Conservation (phyloP, 257 asterid species). For the Thymus mandschuricus region DNA sequence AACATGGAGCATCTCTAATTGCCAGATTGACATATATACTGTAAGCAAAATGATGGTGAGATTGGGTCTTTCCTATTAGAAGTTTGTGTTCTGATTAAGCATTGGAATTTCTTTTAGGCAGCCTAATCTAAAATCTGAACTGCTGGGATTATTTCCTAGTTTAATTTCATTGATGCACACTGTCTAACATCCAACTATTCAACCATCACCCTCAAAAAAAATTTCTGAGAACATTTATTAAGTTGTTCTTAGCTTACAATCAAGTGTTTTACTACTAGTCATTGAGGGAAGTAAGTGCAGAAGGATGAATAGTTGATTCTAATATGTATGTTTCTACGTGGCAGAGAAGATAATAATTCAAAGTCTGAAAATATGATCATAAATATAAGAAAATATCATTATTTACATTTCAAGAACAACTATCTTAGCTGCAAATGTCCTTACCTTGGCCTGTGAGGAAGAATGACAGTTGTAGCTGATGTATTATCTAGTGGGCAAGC, state of each 20-base stretch:
- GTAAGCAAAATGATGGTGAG: slow-evolving; percentile 10
- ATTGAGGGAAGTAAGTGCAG: neutral
- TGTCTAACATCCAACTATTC: slow-evolving; percentile 2
- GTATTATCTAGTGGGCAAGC: slow-evolving; percentile 80
- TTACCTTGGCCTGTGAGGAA: slow-evolving; percentile 94
- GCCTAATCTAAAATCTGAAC: slow-evolving; percentile 10
- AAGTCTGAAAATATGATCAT: neutral
- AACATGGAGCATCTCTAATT: slow-evolving; percentile 4
- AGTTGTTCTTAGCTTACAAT: neutral
- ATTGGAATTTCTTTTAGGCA: slow-evolving; percentile 15
- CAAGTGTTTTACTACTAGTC: slow-evolving; percentile 4
- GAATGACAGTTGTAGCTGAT: slow-evolving; percentile 61
- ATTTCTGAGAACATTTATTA: neutral
- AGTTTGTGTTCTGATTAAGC: slow-evolving; percentile 6
- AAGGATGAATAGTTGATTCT: slow-evolving; percentile 9
- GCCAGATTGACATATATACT: neutral
- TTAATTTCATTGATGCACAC: neutral
- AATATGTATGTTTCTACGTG: slow-evolving; percentile 8
- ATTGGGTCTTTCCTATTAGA: slow-evolving; percentile 6
- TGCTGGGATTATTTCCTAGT: slow-evolving; percentile 8
- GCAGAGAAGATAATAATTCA: neutral
- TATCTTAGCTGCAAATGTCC: slow-evolving; percentile 4
- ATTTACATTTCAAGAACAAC: slow-evolving; percentile 20
- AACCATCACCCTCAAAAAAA: neutral
- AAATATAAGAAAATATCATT: neutral